Conservation (phyloP, 75 land plant species). For the Selaginella moellendorffii region DNA sequence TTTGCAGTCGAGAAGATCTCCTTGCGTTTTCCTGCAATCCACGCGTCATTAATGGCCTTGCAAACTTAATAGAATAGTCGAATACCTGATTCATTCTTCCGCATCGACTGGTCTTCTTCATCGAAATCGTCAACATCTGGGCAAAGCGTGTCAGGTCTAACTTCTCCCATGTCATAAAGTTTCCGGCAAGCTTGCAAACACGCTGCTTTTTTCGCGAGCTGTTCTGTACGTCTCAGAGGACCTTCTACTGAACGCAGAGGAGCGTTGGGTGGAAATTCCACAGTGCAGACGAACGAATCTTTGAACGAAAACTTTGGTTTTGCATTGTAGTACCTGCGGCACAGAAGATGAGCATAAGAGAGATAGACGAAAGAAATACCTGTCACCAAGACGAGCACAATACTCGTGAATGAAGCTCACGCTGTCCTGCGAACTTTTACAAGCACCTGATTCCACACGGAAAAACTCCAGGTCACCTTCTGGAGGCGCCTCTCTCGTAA, state of each 20-base stretch:
- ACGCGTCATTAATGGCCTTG: no score
- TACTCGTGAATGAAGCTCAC: constrained; percentile 44
- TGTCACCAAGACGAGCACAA: constrained; percentile 67
- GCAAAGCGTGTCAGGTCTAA: constrained; percentile 58
- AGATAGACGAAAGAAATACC: no score
- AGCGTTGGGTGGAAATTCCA: constrained; percentile 71
- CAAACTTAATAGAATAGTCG: no score
- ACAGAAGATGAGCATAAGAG: not conserved
- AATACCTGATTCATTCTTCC: no score
- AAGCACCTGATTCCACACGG: constrained; percentile 49
- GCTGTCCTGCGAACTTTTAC: constrained; percentile 41
- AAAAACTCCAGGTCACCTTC: constrained; percentile 18
- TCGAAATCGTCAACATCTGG: constrained; percentile 29
- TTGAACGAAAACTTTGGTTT: constrained; percentile 39
- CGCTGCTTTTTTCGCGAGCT: constrained; percentile 50
- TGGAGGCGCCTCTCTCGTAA: not conserved
- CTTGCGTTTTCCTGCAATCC: constrained; percentile 76
- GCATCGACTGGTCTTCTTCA: not conserved
- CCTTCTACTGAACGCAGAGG: constrained; percentile 52
- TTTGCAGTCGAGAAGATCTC: constrained; percentile 51
- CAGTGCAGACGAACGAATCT: constrained; percentile 29
- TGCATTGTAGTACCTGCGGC: constrained; percentile 52
- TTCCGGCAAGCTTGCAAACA: constrained; percentile 79
- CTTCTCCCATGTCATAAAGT: constrained; percentile 49
- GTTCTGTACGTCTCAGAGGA: constrained; percentile 19